Base-by-base conservation (phyloP, 2,329 filamentous ascomycete species). In the Canariomyces notabilis region DNA sequence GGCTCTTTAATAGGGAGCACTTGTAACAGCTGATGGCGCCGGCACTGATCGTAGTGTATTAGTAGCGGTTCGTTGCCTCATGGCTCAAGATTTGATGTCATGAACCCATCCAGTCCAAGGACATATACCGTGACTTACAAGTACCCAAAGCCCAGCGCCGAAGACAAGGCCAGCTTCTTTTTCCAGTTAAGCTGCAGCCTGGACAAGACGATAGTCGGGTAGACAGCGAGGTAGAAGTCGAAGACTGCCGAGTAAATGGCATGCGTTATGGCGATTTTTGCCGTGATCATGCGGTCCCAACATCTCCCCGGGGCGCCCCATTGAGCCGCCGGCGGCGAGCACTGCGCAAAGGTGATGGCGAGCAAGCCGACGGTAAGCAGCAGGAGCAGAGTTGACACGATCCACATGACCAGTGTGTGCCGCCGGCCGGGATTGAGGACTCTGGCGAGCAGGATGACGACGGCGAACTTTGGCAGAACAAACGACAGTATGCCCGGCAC, bases 201-300 rank as follows among this genome's bases (percentile, higher is more conserved):
- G 32, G 51, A 64, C 0, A 72, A 58, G 0, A 71, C 61, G 2
- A 66, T 39, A 2, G 63, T 61, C 0, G 69, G 68, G 31, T 71
- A 72, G 0, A 70, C 50, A 14, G 69, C 67, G 5, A 72, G 61
- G 41, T 72, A 72, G 1, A 71, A 53, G 49, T 72, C 69, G n/a
- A 65, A 60, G 19, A 63, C 54, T 1, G 60, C 66, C 12, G 64
- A 68, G 15, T 19, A 33, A 18, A 49, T 35, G 18, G 50, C 42
- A 18, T 53, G 20, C 14, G 36, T 23, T 16, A 56, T 65, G 3
- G 66, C 61, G 48, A 67, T 70, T 38, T 65, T 50, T 16, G 73
- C 64, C 3, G 71, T 54, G 34, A 67, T 61, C 50, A 50, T 58
- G 18, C 52, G 57, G 52, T 61, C 60, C 58, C 62, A 66, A 55